Evolutionary conservation across 1,139 yeast species (phyloP), one percentile per base, ranked within the genome.

Genomic region (Geotrichum aggregatum): DNA sequence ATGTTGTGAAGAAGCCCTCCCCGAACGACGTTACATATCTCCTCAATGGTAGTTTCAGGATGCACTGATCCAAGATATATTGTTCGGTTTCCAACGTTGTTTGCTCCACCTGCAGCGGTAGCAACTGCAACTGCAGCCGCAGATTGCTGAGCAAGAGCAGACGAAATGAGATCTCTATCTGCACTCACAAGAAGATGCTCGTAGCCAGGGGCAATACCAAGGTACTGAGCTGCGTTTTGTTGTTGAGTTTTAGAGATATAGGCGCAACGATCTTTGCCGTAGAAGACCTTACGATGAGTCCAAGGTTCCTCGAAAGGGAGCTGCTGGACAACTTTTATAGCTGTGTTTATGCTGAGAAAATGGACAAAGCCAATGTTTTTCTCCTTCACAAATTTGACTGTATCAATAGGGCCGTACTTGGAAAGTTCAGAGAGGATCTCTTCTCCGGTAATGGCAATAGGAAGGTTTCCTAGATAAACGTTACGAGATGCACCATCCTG

Each of bases 221-320:
- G 74, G 67, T 88, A 91, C 70, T 91, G 96, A 7, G 97, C 96
- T 21, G 98, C 98, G 68, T 91, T 89, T 66, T 91, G 97, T 70
- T 89, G 96, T 70, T 92, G 97, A 28, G 97, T 87, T 68, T 87
- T 88, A 36, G 97, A 88, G 50, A 91, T 87, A 64, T 77, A 78
- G 2, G 81, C 80, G 63, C 96, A 87, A 67, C 96, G 77, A 69
- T 91, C 97, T 69, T 86, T 86, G 55, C 97, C 96, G 66, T 87
- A 89, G 63, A 79, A 84, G 42, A 87, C 82, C 63, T 84, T 85
- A 57, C 84, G 80, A 52, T 74, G 74, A 28, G 76, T 72, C 71
- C 87, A 83, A 53, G 76, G 77, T 16, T 77, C 73, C 19, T 71
- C 76, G 61, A 74, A 74, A 65, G 73, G 82, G 63, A 71, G 77